Base-by-base conservation (phyloP, 2,329 filamentous ascomycete species). In the Alternaria dauci region DNA sequence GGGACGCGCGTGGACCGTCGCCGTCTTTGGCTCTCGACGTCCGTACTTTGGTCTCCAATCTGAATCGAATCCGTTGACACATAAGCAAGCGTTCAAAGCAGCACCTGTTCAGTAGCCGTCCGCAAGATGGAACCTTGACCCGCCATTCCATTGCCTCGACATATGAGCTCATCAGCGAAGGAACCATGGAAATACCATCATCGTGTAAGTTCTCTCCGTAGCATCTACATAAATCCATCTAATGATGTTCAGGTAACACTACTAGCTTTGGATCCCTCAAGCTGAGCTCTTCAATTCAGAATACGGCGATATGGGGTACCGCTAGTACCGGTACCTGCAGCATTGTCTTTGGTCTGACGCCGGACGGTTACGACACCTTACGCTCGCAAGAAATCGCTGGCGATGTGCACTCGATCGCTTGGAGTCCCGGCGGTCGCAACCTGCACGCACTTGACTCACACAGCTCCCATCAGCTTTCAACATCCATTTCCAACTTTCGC, bases 241-340 rank as follows among this genome's bases (percentile, higher is more conserved):
- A 26, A 52, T 23, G 2, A 52, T 42, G 16, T 36, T 1, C 4
- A 71, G 70, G 70, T 55, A 69, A 71, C 34, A 63, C 67, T 20
- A 72, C 68, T 2, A 59, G 43, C 5, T 71, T 69, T 51, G 47
- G 20, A 28, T 56, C 58, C 18, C 57, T 70, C 3, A 55, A 68
- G 20, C 36, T 72, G 11, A 59, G 57, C 8, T 56, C 67, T n/a
- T 60, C 54, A 16, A 23, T 25, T 23, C 56, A 65, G n/a, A 51
- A 61, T 16, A 50, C 60, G 18, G 62, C 55, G 38, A 71, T 71
- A 36, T 71, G 63, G 52, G 68, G 70, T 16, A 63, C 64, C 3
- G 69, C 67, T 16, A 71, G 62, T 32, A 70, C 68, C 3, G 69
- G 67, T 6, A 59, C 38, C 11, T 72, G 70, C 56, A 72, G 70